phyloP scores from a whole-genome alignment of 2,329 filamentous ascomycete genomes.

The Nannizzia gypsea region DNA sequence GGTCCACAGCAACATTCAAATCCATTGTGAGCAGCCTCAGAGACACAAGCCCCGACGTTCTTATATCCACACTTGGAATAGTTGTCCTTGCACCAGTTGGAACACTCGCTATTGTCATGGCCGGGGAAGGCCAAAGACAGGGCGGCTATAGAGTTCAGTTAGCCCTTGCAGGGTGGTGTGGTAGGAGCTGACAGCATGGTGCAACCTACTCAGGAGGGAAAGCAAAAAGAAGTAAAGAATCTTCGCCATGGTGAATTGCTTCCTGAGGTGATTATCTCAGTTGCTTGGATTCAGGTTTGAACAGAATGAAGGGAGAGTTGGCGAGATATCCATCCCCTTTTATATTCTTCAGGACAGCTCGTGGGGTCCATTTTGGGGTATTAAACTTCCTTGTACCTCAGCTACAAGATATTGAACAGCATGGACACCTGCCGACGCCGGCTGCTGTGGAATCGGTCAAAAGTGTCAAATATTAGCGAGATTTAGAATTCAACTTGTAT shows the following conservation, averaged over 20 bases:
- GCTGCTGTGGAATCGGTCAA: neutral
- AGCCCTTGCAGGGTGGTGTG: neutral
- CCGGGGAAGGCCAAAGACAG: neutral
- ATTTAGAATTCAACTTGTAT: neutral
- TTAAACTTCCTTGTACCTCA: neutral
- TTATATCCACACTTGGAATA: constrained; percentile 1
- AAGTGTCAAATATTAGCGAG: constrained; percentile 3
- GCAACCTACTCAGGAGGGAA: neutral
- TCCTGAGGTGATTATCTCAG: neutral
- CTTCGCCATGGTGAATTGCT: neutral
- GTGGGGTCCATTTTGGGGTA: neutral
- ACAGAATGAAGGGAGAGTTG: neutral
- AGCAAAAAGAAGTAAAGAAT: neutral
- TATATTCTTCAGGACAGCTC: neutral
- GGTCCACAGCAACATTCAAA: neutral
- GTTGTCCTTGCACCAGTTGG: neutral
- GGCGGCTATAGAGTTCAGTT: neutral
- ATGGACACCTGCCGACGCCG: neutral
- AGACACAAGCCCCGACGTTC: neutral
- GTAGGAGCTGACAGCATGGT: neutral
- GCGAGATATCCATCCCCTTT: neutral
- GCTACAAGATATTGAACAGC: neutral
- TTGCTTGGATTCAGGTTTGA: neutral
- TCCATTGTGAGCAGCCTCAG: constrained; percentile 1
- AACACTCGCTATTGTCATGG: neutral